A percentile compares a stretch with the other conserved stretches of the same genome.
phyloP scores from a whole-genome alignment of 2,329 filamentous ascomycete genomes.

The Talaromyces sp. region DNA sequence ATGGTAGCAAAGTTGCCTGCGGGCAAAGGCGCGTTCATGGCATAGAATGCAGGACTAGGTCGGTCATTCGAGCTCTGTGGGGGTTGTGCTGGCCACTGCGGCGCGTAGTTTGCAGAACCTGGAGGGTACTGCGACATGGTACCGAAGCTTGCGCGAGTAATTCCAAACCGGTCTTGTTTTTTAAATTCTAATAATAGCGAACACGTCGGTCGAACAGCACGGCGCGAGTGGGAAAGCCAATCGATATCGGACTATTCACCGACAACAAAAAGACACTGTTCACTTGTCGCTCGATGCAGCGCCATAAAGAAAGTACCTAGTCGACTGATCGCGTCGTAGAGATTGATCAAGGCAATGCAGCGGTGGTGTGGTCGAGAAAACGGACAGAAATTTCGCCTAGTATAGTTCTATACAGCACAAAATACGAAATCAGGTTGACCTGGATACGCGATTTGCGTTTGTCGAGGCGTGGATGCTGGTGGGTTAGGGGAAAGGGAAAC shows the following conservation, averaged over 20 bases:
- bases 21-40: constrained; percentile 13
- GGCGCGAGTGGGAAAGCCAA: background rate
- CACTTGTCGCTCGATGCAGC: background rate
- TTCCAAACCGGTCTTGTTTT: background rate
- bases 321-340: background rate
- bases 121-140: constrained; percentile 46
- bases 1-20: constrained; percentile 2
- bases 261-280: background rate
- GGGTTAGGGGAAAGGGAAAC: background rate
- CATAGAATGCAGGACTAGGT: constrained; percentile 9
- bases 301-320: background rate
- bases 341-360: background rate
- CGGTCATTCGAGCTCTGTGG: constrained; percentile 16
- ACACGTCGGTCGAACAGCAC: background rate
- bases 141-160: background rate
- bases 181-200: background rate
- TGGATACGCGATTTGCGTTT: background rate
- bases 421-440: background rate
- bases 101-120: constrained; percentile 27
- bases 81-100: constrained; percentile 31
- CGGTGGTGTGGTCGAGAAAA: background rate
- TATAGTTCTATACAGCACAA: background rate
- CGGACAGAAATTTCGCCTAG: background rate
- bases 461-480: background rate
- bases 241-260: background rate